Percentiles rank a stretch among this genome's conserved stretches.
Evolutionary conservation across 2,329 filamentous ascomycete species (phyloP).

Genomic region (Alternaria atra): DNA sequence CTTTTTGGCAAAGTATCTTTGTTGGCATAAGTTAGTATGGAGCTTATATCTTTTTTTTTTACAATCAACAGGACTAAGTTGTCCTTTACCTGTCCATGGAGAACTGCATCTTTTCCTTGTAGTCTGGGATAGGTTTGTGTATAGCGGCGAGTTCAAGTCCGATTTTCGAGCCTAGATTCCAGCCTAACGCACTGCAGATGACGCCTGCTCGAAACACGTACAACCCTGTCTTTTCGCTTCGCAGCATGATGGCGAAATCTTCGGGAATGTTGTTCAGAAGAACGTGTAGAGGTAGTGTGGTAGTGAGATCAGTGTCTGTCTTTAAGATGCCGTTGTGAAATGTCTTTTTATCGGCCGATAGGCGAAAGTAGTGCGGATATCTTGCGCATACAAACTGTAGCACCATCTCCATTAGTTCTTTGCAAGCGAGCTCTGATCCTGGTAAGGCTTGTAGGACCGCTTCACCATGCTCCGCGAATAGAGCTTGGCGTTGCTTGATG

Average conservation of each 20-base stretch:
- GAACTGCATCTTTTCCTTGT: conserved; percentile 86
- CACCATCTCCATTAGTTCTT: conserved; percentile 87
- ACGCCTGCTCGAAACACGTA: conserved; percentile 80
- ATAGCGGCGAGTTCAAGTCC: conserved; percentile 75
- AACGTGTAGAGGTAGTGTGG: conserved; percentile 71
- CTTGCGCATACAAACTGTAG: conserved; percentile 80
- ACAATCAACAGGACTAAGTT: too few relatives aligned
- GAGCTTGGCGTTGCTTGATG: conserved; percentile 72
- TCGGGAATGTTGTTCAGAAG: conserved; percentile 82
- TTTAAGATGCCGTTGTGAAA: conserved; percentile 75
- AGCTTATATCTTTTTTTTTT: too few relatives aligned
- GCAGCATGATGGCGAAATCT: conserved; percentile 80
- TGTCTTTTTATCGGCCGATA: conserved; percentile 61
- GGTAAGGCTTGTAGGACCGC: conserved; percentile 73
- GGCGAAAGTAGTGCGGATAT: conserved; percentile 77
- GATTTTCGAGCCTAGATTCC: conserved; percentile 79
- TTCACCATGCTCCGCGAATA: conserved; percentile 71
- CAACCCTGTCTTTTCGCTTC: conserved; percentile 73
- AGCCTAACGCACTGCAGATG: conserved; percentile 81
- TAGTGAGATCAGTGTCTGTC: conserved; percentile 67
- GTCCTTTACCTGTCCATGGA: conserved; percentile 77
- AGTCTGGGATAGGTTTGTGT: conserved; percentile 79
- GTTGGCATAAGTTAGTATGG: too few relatives aligned
- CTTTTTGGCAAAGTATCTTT: conserved; percentile 79
- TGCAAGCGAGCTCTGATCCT: conserved; percentile 79